phyloP scores from a whole-genome alignment of 2,329 filamentous ascomycete genomes.

The Apiospora sp. region DNA sequence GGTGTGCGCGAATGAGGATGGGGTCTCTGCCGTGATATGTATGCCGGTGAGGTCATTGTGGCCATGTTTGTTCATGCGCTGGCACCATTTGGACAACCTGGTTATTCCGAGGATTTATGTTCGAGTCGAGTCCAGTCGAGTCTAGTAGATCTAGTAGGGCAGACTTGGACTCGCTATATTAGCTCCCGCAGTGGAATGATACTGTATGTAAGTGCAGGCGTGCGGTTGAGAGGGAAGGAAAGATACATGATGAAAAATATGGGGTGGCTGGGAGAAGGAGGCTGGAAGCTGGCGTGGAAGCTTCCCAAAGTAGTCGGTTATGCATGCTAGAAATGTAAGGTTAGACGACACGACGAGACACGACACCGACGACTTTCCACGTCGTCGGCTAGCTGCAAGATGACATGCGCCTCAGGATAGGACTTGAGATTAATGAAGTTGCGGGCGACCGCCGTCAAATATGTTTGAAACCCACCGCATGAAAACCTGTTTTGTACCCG shows the following conservation, averaged over 20 bases:
- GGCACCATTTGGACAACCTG: slow-evolving; percentile 10
- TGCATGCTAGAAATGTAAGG: background rate
- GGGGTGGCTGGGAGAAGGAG: slow-evolving; percentile 12
- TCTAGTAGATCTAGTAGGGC: background rate
- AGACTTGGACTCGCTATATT: slow-evolving; percentile 17
- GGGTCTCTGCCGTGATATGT: background rate
- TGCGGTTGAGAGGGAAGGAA: background rate
- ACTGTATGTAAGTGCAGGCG: background rate
- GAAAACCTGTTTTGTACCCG: background rate
- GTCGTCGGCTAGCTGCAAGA: background rate
- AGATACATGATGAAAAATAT: background rate
- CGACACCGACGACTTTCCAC: background rate
- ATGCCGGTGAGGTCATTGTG: slow-evolving; percentile 12
- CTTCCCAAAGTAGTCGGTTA: background rate
- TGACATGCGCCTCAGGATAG: slow-evolving; percentile 7
- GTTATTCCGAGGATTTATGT: background rate
- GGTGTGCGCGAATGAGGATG: slow-evolving; percentile 8
- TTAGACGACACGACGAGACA: background rate
- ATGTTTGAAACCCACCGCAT: slow-evolving; percentile 7
- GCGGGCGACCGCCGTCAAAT: slow-evolving; percentile 7
- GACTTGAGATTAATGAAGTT: slow-evolving; percentile 3
- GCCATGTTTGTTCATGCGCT: slow-evolving; percentile 2
- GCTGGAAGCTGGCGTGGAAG: slow-evolving; percentile 3
- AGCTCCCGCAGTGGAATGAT: slow-evolving; percentile 12
- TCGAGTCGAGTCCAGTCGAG: background rate